phyloP scores from a whole-genome alignment of 129 eudicot genomes.

The Centaurea solstitialis region DNA sequence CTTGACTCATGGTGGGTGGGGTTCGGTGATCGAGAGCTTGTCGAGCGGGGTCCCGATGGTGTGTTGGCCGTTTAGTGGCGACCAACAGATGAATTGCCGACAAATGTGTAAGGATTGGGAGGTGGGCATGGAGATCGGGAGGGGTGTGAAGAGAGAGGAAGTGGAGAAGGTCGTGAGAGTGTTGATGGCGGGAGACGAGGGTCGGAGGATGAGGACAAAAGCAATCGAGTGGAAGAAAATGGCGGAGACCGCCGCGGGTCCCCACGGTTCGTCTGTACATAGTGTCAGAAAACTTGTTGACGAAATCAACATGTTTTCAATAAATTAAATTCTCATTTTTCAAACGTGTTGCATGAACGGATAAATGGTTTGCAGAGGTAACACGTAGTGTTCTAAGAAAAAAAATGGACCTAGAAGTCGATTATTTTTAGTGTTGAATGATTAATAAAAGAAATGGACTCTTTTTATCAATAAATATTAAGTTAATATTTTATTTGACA shows the following conservation, averaged over 20 bases:
- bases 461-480: too few relatives aligned
- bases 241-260: constrained; percentile 1
- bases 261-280: constrained; percentile 23
- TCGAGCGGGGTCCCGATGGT: constrained; percentile 34
- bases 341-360: too few relatives aligned
- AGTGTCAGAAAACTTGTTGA: neutral
- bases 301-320: neutral
- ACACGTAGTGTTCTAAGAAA: too few relatives aligned
- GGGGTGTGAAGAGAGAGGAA: neutral
- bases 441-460: too few relatives aligned
- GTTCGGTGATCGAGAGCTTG: constrained; percentile 29
- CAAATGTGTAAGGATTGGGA: neutral
- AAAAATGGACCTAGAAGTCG: too few relatives aligned
- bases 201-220: too few relatives aligned
- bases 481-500: too few relatives aligned
- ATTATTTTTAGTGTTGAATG: too few relatives aligned
- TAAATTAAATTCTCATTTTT: too few relatives aligned
- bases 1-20: constrained; percentile 36
- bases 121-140: constrained; percentile 12
- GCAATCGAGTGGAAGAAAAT: neutral
- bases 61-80: constrained; percentile 22
- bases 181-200: too few relatives aligned
- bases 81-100: constrained; percentile 11
- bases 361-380: too few relatives aligned
- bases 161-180: too few relatives aligned